Conservation (phyloP, 305 asterid genomes). For the Fraxinus velutina region DNA sequence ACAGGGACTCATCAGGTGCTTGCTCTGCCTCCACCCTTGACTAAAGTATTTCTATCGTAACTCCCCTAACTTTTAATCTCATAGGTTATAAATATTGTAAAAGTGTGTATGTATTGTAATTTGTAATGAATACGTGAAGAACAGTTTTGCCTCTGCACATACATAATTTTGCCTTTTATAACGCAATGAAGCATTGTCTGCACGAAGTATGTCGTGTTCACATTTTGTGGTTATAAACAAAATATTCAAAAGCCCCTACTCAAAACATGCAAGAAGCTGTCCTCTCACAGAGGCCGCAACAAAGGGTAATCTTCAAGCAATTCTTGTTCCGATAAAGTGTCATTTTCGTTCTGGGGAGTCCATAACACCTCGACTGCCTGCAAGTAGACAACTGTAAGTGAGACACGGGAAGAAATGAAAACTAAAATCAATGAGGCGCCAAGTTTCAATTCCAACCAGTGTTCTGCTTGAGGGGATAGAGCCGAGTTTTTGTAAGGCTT, state of each 20-base stretch:
- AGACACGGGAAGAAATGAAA: conserved; percentile 5
- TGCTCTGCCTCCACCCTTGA: too few relatives aligned
- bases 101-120: neutral
- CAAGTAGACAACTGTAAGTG: conserved; percentile 9
- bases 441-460: conserved; percentile 39
- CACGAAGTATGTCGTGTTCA: neutral
- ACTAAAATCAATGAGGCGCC: conserved; percentile 5
- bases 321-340: conserved; percentile 69
- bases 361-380: conserved; percentile 92
- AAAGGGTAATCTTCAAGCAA: conserved; percentile 77
- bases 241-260: neutral
- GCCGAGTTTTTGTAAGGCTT: conserved; percentile 56
- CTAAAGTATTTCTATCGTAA: too few relatives aligned
- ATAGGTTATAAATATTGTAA: neutral
- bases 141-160: neutral
- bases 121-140: neutral
- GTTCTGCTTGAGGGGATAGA: conserved; percentile 55
- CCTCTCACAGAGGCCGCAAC: conserved; percentile 57
- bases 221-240: neutral
- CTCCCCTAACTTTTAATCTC: neutral
- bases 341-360: conserved; percentile 84
- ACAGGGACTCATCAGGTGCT: neutral
- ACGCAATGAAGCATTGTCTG: neutral
- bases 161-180: neutral
- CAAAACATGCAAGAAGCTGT: conserved; percentile 5